Conservation (phyloP, 805 yeast genomes). For the Monosporozyma siamensis region DNA sequence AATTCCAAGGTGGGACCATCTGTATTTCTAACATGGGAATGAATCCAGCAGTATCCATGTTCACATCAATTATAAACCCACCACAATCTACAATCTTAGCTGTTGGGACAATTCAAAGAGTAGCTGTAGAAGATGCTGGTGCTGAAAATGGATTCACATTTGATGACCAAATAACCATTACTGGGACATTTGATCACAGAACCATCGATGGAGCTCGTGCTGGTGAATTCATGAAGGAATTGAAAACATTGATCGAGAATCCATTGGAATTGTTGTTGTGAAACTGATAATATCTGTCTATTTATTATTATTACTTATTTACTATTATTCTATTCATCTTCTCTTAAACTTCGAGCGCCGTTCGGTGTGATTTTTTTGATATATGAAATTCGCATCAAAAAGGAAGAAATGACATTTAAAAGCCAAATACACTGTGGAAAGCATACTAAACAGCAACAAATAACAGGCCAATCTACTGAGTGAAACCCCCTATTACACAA, state of each 20-base stretch:
- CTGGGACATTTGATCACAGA: slow-evolving; percentile 98
- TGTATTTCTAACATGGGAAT: slow-evolving; percentile 98
- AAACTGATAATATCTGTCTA: slow-evolving; percentile 6
- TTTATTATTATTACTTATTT: not conserved
- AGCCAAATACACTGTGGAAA: not conserved
- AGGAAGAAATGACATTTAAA: no score
- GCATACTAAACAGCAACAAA: not conserved
- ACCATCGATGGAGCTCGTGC: slow-evolving; percentile 96
- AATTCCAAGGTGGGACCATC: slow-evolving; percentile 98
- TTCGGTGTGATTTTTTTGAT: not conserved
- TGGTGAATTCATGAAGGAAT: slow-evolving; percentile 91
- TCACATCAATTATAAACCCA: slow-evolving; percentile 96
- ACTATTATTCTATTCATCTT: not conserved
- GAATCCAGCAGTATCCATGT: slow-evolving; percentile 87
- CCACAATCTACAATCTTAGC: slow-evolving; percentile 95
- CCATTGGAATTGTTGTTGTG: slow-evolving; percentile 88
- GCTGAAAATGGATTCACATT: slow-evolving; percentile 87
- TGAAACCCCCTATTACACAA: no score
- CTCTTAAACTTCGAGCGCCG: no score
- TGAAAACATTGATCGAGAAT: slow-evolving; percentile 86
- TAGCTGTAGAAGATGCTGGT: slow-evolving; percentile 85
- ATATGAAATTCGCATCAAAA: no score
- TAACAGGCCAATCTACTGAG: not conserved
- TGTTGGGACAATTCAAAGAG: slow-evolving; percentile 84
- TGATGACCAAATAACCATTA: slow-evolving; percentile 82